Percentiles rank a stretch among this genome's conserved stretches.
Conservation (phyloP, 306 rosid genomes). For the Benincasa hispida region DNA sequence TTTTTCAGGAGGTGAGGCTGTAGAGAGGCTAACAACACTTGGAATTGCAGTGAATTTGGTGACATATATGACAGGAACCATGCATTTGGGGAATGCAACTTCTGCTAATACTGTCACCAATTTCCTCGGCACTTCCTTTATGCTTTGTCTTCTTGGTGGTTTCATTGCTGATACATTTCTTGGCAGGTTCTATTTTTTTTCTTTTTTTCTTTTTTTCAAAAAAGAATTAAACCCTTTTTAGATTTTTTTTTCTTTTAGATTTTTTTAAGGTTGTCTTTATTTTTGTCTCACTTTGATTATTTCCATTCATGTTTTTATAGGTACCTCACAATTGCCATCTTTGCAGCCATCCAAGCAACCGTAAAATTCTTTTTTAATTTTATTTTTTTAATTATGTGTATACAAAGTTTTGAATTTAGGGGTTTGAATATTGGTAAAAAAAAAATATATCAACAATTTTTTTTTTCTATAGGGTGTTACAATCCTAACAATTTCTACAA, state of each 20-base stretch:
- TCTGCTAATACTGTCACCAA: constrained; percentile 85
- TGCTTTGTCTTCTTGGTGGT: constrained; percentile 88
- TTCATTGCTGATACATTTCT: constrained; percentile 81
- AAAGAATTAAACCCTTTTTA: neutral
- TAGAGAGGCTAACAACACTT: constrained; percentile 73
- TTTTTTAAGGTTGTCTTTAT: neutral
- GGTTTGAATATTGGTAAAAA: neutral
- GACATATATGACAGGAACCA: constrained; percentile 60
- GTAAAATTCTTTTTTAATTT: constrained; percentile 24
- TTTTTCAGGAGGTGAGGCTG: constrained; percentile 59
- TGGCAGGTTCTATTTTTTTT: constrained; percentile 38
- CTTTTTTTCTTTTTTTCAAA: neutral
- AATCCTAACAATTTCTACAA: constrained; percentile 63
- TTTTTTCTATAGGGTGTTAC: constrained; percentile 49
- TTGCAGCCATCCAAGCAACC: constrained; percentile 70
- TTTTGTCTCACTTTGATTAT: neutral
- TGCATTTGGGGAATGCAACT: constrained; percentile 86
- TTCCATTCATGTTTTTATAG: constrained; percentile 19
- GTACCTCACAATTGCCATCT: constrained; percentile 76
- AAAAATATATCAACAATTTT: neutral
- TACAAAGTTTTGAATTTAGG: neutral
- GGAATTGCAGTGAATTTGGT: constrained; percentile 87
- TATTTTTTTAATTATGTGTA: neutral
- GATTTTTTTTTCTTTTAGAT: neutral
- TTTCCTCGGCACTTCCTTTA: constrained; percentile 78